phyloP scores from a whole-genome alignment of 805 yeast genomes.

The Starmera quercuum region DNA sequence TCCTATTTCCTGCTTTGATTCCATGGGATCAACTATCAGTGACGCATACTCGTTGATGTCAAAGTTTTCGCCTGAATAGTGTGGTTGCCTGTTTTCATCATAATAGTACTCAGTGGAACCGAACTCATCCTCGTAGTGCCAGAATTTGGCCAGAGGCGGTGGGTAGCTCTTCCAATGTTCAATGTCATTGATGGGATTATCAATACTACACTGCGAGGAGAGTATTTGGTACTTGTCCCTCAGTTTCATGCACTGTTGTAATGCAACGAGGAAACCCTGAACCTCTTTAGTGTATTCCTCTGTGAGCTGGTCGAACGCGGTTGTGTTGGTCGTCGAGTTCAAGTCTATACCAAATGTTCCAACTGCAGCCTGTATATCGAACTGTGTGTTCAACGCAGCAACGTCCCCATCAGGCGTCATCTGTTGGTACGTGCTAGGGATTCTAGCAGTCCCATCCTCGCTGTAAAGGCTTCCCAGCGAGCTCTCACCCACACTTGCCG shows the following conservation, averaged over 20 bases:
- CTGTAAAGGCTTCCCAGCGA: no score
- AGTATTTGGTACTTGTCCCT: constrained; percentile 58
- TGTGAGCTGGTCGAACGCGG: constrained; percentile 6
- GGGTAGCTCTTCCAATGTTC: constrained; percentile 77
- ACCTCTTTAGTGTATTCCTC: constrained; percentile 8
- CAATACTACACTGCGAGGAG: constrained; percentile 58
- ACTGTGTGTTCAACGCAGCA: constrained; percentile 12
- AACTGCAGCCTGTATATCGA: constrained; percentile 16
- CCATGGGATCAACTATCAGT: constrained; percentile 5
- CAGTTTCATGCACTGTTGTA: constrained; percentile 29
- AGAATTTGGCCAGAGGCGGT: constrained; percentile 45
- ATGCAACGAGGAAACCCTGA: constrained; percentile 6
- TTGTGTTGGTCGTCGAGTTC: constrained; percentile 1
- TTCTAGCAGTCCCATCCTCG: not conserved
- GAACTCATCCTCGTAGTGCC: constrained; percentile 29
- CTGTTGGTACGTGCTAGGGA: not conserved
- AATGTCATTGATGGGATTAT: constrained; percentile 69
- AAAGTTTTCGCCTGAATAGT: constrained; percentile 29
- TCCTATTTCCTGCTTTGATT: not conserved
- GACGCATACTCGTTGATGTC: constrained; percentile 20
- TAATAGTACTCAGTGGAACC: constrained; percentile 18
- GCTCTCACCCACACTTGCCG: not conserved
- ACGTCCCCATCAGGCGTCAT: constrained; percentile 17
- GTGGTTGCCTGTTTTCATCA: constrained; percentile 15
- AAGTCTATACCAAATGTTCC: constrained; percentile 11